These are phyloP conservation scores for Candida boleticola DNA, from an alignment of 805 yeast species.

Conservation along the genomic window DNA sequence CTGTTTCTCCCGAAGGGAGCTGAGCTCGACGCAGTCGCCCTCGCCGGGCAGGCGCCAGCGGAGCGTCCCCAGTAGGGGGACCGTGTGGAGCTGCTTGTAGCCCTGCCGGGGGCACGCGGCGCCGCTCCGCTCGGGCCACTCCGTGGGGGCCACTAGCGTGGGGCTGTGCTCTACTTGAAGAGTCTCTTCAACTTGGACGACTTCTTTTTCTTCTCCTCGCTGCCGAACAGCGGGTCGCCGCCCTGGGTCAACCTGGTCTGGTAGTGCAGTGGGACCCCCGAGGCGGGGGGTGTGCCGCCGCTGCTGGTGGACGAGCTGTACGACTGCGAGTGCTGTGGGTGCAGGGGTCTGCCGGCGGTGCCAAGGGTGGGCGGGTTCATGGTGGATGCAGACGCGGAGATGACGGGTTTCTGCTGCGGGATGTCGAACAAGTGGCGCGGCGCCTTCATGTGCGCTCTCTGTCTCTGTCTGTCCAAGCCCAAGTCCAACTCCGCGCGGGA, in stretches of 20 bases:
- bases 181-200: conserved; percentile 44
- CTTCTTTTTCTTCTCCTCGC: conserved; percentile 42
- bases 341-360: conserved; percentile 5
- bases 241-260: conserved; percentile 16
- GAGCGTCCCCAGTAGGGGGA: too few relatives aligned
- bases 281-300: conserved; percentile 1
- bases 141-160: too few relatives aligned
- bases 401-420: conserved; percentile 6
- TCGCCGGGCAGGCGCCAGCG: too few relatives aligned
- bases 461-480: conserved; percentile 28
- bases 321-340: conserved; percentile 27
- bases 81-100: too few relatives aligned
- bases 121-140: too few relatives aligned
- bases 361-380: conserved; percentile 5
- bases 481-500: conserved; percentile 44
- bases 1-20: too few relatives aligned
- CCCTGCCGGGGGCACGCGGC: too few relatives aligned
- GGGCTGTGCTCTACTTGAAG: conserved; percentile 38
- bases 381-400: conserved; percentile 3
- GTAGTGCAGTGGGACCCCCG: conserved; percentile 23
- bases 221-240: not conserved
- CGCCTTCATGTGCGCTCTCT: conserved; percentile 32
- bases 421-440: conserved; percentile 45
- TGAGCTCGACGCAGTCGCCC: too few relatives aligned
- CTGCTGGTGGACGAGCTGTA: conserved; percentile 2